phyloP scores from a whole-genome alignment of 345 rosid species.

The Corchorus olitorius region DNA sequence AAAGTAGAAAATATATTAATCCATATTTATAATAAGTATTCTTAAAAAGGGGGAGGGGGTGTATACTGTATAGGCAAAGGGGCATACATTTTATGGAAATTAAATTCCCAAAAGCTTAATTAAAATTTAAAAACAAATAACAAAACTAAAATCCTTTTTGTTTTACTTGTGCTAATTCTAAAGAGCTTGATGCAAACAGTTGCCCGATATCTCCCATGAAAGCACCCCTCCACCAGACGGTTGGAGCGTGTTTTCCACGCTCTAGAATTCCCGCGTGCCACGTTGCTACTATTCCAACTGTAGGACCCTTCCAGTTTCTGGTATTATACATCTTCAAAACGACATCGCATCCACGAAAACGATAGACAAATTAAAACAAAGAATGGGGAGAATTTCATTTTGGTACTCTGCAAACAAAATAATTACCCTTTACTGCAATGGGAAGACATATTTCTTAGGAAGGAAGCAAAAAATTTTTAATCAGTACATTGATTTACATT shows the following conservation, averaged over 20 bases:
- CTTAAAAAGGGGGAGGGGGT: too few relatives aligned
- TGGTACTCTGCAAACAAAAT: too few relatives aligned
- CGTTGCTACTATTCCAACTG: not conserved
- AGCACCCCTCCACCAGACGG: constrained; percentile 28
- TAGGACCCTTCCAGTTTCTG: not conserved
- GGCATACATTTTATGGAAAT: too few relatives aligned
- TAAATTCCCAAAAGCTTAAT: too few relatives aligned
- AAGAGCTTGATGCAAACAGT: not conserved
- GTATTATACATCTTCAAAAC: constrained; percentile 3
- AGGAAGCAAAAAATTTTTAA: too few relatives aligned
- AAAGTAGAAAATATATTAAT: too few relatives aligned
- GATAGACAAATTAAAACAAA: not conserved
- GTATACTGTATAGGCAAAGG: too few relatives aligned
- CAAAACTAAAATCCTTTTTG: not conserved
- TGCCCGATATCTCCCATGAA: constrained; percentile 12
- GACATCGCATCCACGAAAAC: constrained; percentile 19
- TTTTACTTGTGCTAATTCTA: not conserved
- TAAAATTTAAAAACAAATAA: not conserved
- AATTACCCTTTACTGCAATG: too few relatives aligned
- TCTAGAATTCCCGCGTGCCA: constrained; percentile 6
- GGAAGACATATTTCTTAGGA: too few relatives aligned
- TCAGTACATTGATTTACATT: too few relatives aligned
- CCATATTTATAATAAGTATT: too few relatives aligned
- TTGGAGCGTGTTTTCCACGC: constrained; percentile 30
- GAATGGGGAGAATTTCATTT: too few relatives aligned